A percentile compares a stretch with the other conserved stretches of the same genome.
These are phyloP conservation scores for Amanita polypyramis DNA, from an alignment of 768 basidiomycete genomes.

Conservation along the genomic window DNA sequence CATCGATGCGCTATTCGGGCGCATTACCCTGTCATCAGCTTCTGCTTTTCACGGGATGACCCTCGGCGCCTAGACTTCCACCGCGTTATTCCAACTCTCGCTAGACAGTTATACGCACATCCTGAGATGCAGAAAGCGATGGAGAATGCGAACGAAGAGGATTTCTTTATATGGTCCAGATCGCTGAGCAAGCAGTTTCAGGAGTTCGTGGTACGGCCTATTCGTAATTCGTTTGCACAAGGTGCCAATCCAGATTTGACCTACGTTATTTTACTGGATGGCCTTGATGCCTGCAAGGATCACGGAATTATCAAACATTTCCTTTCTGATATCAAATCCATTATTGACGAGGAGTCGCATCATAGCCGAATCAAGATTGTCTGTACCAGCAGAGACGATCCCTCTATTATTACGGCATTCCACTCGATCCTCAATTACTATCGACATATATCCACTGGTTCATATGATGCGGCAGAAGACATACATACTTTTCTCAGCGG, in stretches of 20 bases:
- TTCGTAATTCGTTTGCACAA: background rate
- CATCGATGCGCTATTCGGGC: background rate
- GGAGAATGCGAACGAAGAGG: background rate
- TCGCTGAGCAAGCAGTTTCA: background rate
- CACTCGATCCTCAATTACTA: background rate
- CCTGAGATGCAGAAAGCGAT: background rate
- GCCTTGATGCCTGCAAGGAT: constrained; percentile 2
- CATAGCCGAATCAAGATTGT: constrained; percentile 2
- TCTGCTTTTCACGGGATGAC: background rate
- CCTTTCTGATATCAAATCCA: constrained; percentile 1
- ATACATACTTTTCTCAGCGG: background rate
- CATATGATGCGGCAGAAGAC: background rate
- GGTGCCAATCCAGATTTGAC: background rate
- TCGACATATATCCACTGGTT: background rate
- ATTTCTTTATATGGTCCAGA: constrained; percentile 1
- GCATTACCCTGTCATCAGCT: background rate
- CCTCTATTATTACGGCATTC: background rate
- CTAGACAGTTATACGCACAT: background rate
- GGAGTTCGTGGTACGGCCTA: background rate
- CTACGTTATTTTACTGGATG: background rate
- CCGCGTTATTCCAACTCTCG: background rate
- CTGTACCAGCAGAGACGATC: background rate
- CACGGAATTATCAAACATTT: background rate
- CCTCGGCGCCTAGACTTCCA: background rate
- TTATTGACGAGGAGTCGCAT: background rate